Evolutionary conservation across 345 rosid species (phyloP), one percentile per base, ranked within the genome.

Genomic region (Salix caprea): DNA sequence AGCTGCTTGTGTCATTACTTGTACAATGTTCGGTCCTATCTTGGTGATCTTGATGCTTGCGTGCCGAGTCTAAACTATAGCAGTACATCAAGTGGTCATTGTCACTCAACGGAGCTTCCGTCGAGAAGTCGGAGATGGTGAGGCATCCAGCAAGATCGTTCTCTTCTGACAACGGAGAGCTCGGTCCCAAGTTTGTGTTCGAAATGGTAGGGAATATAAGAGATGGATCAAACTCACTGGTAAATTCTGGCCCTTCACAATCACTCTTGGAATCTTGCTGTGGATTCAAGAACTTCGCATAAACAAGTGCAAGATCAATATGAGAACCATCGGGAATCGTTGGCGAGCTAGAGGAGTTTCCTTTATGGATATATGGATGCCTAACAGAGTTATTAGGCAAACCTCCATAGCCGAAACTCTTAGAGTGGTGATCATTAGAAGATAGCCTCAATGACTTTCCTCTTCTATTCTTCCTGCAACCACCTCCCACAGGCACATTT

Each of bases 401-500:
- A 24, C 54, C 78, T 28, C 72, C 77, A 67, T 54, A 72, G 7
- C 67, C 23, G 32, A 67, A 54, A 48, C 34, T 42, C 54, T 72
- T 80, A 5, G 81, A 62, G 26, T 76, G 75, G n/a, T 32, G 34
- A 32, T 67, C 48, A 52, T 42, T 48, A 4, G 71, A 70, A 0
- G 86, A 77, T n/a, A 83, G 37, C 74, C 84, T 81, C 16, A 73
- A 64, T 9, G 89, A 72, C 82, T 83, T 90, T 7, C 82, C 82
- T 69, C 90, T 76, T 50, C 93, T 76, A 77, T 78, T 88, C 60
- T 88, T 90, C 74, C 93, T 74, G 72, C 91, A 87, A 24, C 91
- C 91, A 0, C 93, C 91, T 0, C 93, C 93, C 0, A 90, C 79
- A 0, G 93, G 93, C 10, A 90, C 87, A 40, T 87, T 90, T 72